phyloP scores from a whole-genome alignment of 2,329 filamentous ascomycete species.

The Cercospora sojina region DNA sequence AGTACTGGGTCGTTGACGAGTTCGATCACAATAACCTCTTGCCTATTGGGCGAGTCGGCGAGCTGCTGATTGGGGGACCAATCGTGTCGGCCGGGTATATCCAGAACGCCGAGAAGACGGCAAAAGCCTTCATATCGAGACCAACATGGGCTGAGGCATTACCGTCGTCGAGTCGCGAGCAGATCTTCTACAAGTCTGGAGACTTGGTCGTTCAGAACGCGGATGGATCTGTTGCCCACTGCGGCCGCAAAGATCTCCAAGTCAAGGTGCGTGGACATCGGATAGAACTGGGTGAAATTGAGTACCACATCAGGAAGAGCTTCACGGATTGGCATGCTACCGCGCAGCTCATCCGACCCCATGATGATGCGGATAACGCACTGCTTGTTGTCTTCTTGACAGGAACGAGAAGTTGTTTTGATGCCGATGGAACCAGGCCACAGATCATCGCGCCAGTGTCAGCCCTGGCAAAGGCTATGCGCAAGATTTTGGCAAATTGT shows the following conservation, averaged over 20 bases:
- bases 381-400: background rate
- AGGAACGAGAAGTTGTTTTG: background rate
- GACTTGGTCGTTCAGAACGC: background rate
- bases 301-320: background rate
- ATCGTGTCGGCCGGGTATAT: background rate
- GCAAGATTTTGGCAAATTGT: background rate
- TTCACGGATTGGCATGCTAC: background rate
- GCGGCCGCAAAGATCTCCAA: background rate
- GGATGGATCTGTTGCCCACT: background rate
- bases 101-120: background rate
- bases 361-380: background rate
- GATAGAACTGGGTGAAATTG: background rate
- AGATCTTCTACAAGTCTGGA: background rate
- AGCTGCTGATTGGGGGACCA: background rate
- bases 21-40: background rate
- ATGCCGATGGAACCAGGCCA: background rate
- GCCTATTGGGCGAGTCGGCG: background rate
- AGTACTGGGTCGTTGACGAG: background rate
- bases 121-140: background rate
- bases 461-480: background rate
- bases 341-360: background rate
- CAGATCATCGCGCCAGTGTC: background rate
- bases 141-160: background rate
- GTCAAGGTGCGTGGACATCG: background rate
- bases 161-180: background rate